phyloP scores from a whole-genome alignment of 148 eudicot species.

The Mesembryanthemum crystallinum region DNA sequence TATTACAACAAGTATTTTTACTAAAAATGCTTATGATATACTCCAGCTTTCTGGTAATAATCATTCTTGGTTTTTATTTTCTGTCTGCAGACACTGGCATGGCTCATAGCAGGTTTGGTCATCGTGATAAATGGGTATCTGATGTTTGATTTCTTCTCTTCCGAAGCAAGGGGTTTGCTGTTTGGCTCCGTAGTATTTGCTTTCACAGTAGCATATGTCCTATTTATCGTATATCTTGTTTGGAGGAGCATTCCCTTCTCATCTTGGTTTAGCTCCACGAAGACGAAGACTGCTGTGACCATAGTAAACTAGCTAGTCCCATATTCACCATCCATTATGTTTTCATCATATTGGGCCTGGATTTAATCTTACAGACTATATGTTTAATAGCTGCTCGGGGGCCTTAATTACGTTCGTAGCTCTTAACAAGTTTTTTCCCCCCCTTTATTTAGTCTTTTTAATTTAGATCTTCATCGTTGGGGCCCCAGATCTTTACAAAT shows the following conservation, averaged over 20 bases:
- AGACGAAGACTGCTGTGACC: slow-evolving; percentile 12
- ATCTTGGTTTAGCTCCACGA: slow-evolving; percentile 30
- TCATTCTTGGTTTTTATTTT: neutral
- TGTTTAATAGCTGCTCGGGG: neutral
- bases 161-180: slow-evolving; percentile 37
- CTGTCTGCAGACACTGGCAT: slow-evolving; percentile 35
- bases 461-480: neutral
- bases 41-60: neutral
- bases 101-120: slow-evolving; percentile 49
- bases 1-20: too few relatives aligned
- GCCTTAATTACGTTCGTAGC: neutral
- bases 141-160: slow-evolving; percentile 39
- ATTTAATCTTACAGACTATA: neutral
- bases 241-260: slow-evolving; percentile 33
- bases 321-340: neutral
- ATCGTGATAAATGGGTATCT: slow-evolving; percentile 48
- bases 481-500: slow-evolving; percentile 27
- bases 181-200: slow-evolving; percentile 30
- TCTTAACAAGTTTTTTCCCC: neutral
- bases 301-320: slow-evolving; percentile 20
- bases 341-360: neutral
- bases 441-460: neutral
- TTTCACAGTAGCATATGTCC: slow-evolving; percentile 33
- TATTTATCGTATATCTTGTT: slow-evolving; percentile 44
- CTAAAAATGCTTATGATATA: neutral